Percentiles rank a stretch among this genome's conserved stretches.
These are phyloP conservation scores for Neurospora sp. DNA, from an alignment of 2,329 filamentous ascomycete genomes.

Conservation along the genomic window DNA sequence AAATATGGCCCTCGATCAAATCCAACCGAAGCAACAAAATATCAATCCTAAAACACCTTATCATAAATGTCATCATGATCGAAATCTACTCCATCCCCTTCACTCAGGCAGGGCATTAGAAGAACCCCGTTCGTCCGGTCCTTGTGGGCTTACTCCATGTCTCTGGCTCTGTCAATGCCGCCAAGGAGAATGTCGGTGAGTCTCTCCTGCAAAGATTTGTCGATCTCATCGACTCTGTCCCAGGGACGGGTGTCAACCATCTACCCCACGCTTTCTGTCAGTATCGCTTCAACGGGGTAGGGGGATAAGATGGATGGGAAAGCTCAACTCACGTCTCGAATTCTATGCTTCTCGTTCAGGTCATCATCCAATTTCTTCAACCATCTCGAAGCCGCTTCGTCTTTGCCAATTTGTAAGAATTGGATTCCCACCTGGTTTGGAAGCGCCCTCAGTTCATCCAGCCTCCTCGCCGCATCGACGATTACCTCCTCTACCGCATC, in stretches of 20 bases:
- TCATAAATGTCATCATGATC: neutral
- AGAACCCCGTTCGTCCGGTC: neutral
- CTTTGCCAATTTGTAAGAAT: slow-evolving; percentile 10
- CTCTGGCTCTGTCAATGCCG: neutral
- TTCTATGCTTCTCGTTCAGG: slow-evolving; percentile 5
- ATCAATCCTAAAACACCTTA: neutral
- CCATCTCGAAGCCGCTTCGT: slow-evolving; percentile 9
- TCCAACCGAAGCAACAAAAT: neutral
- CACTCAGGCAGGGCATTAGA: neutral
- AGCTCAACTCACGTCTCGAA: slow-evolving; percentile 5
- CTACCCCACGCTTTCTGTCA: neutral
- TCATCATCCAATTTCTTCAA: slow-evolving; percentile 6
- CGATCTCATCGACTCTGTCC: slow-evolving; percentile 3
- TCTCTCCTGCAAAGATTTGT: slow-evolving; percentile 6
- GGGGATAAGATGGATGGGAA: neutral
- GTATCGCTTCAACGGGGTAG: neutral
- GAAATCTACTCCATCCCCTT: neutral
- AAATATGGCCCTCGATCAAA: neutral
- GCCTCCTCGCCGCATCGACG: slow-evolving; percentile 6
- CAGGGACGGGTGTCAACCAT: slow-evolving; percentile 10
- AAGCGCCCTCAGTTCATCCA: slow-evolving; percentile 7
- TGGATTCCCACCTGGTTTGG: slow-evolving; percentile 8
- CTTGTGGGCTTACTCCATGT: neutral
- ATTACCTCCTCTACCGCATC: slow-evolving; percentile 8
- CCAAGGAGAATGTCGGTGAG: slow-evolving; percentile 6